Conservation (phyloP, 2,329 filamentous ascomycete genomes). For the Scedosporium dehoogii region DNA sequence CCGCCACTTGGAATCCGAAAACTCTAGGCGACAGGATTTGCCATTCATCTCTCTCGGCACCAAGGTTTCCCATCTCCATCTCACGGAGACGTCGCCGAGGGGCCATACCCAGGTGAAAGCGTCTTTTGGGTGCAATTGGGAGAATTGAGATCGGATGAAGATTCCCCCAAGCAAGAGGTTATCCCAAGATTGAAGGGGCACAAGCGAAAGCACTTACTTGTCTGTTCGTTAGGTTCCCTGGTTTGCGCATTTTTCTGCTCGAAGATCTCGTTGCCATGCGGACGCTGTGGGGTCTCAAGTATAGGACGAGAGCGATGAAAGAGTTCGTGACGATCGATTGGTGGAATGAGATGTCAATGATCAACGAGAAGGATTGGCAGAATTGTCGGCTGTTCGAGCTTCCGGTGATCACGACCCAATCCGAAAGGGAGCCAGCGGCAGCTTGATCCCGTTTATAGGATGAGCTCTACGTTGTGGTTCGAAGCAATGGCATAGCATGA, state of each 20-base stretch:
- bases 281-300: neutral
- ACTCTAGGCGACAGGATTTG: neutral
- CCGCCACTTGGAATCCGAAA: neutral
- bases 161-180: neutral
- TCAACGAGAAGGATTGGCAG: neutral
- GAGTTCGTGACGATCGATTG: neutral
- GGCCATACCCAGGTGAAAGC: neutral
- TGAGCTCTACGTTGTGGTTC: neutral
- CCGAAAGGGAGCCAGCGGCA: neutral
- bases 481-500: neutral
- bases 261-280: constrained; percentile 2
- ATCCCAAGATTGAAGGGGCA: neutral
- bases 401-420: neutral
- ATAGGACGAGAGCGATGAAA: neutral
- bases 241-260: neutral
- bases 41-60: neutral
- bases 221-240: neutral
- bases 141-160: neutral
- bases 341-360: constrained; percentile 2
- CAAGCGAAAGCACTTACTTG: neutral
- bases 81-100: neutral
- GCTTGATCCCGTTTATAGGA: neutral
- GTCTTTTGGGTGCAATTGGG: neutral
- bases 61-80: neutral
- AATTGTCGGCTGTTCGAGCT: neutral